Percentiles rank a stretch among this genome's conserved stretches.
Evolutionary conservation across 176 grass and related monocot species (phyloP).

Genomic region (Musa beccarii): DNA sequence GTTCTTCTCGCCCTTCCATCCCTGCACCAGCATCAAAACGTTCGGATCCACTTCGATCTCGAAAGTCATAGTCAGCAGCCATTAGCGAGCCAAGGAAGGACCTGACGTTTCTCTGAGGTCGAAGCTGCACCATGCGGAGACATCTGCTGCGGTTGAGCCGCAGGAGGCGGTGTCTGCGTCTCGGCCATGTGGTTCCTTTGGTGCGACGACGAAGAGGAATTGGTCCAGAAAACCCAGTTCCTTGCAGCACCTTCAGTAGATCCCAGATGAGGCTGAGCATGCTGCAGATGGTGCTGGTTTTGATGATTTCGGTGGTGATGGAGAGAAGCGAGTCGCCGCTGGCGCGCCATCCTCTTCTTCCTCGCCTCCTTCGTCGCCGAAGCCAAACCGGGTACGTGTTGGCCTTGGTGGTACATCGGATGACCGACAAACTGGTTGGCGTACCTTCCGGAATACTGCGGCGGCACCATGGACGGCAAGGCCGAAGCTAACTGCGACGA

Average conservation of each 20-base stretch:
- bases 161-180: conserved; percentile 4
- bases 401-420: conserved; percentile 17
- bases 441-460: conserved; percentile 31
- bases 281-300: conserved; percentile 26
- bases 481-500: conserved; percentile 32
- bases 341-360: conserved; percentile 83
- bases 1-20: conserved; percentile 56
- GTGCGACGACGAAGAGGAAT: conserved; percentile 22
- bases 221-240: conserved; percentile 31
- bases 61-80: neutral
- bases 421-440: conserved; percentile 21
- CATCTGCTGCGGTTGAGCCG: conserved; percentile 6
- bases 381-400: conserved; percentile 26
- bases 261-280: neutral
- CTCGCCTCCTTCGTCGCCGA: conserved; percentile 67
- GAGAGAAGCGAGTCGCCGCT: conserved; percentile 46
- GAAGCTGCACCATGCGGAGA: neutral
- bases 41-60: neutral
- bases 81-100: conserved; percentile 28
- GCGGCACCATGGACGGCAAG: conserved; percentile 8
- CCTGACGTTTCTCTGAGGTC: conserved; percentile 46
- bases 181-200: conserved; percentile 31
- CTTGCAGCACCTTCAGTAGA: neutral
- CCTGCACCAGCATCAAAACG: conserved; percentile 22
- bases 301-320: conserved; percentile 51